Evolutionary conservation across 768 basidiomycete species (phyloP).

Genomic region (Tricholoma saponaceum): DNA sequence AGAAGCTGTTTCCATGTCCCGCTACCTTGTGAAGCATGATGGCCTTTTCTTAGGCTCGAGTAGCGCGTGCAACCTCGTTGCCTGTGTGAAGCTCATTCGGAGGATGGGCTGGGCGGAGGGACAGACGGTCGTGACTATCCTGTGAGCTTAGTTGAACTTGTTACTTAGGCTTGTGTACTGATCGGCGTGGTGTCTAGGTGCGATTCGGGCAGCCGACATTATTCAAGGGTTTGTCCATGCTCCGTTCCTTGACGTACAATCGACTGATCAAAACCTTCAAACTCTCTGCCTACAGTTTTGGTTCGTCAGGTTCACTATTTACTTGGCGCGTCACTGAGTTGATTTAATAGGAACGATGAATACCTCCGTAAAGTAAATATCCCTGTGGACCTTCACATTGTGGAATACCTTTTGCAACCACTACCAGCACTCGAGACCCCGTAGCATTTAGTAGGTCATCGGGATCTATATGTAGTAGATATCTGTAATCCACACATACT

Average conservation of each 20-base stretch:
- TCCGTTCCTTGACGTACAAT: background rate
- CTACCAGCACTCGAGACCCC: slow-evolving; percentile 14
- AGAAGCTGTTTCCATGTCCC: slow-evolving; percentile 95
- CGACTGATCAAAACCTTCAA: background rate
- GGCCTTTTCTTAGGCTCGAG: slow-evolving; percentile 95
- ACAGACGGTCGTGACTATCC: slow-evolving; percentile 76
- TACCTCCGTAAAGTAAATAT: slow-evolving; percentile 45
- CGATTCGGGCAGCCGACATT: slow-evolving; percentile 89
- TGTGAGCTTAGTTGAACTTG: slow-evolving; percentile 45
- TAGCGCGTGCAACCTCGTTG: slow-evolving; percentile 94
- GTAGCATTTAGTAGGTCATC: background rate
- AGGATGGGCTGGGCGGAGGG: slow-evolving; percentile 66
- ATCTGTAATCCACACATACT: background rate
- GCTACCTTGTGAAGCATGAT: slow-evolving; percentile 86
- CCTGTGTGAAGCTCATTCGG: slow-evolving; percentile 77
- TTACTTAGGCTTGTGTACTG: background rate
- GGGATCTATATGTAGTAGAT: background rate
- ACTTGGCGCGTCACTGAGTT: background rate
- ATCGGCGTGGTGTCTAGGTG: slow-evolving; percentile 42
- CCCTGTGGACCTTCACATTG: slow-evolving; percentile 35
- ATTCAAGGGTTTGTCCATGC: slow-evolving; percentile 67
- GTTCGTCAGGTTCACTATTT: slow-evolving; percentile 21
- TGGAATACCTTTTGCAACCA: slow-evolving; percentile 36
- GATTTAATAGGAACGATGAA: slow-evolving; percentile 43
- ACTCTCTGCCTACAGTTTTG: slow-evolving; percentile 33